Percentiles rank a stretch among this genome's conserved stretches.
Conservation (phyloP, 2,329 filamentous ascomycete species). For the Talaromyces sp. region DNA sequence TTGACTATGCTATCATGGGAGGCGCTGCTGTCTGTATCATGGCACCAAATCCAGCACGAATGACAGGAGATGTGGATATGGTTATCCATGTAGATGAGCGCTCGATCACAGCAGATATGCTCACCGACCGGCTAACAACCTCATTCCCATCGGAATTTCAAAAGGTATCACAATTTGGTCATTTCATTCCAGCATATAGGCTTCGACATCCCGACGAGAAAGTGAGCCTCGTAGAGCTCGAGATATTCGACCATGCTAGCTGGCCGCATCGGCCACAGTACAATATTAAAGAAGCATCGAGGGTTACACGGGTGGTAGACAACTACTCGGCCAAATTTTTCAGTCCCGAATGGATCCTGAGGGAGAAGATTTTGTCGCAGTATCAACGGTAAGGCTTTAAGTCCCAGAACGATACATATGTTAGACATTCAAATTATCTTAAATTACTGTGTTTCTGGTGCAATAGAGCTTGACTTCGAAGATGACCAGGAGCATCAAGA, state of each 20-base stretch:
- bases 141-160: background rate
- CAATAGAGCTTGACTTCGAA: constrained; percentile 22
- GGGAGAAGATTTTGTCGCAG: constrained; percentile 24
- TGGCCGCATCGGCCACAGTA: constrained; percentile 24
- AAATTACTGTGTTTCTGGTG: background rate
- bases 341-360: constrained; percentile 22
- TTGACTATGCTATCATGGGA: background rate
- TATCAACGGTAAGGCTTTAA: constrained; percentile 21
- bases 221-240: background rate
- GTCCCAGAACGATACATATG: constrained; percentile 17
- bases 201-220: background rate
- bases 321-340: constrained; percentile 16
- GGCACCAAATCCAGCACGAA: background rate
- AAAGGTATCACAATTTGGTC: background rate
- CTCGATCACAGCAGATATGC: background rate
- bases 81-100: background rate
- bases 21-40: background rate
- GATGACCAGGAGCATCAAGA: constrained; percentile 15
- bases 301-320: constrained; percentile 13
- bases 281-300: constrained; percentile 12
- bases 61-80: background rate
- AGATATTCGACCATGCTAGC: background rate
- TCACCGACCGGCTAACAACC: background rate
- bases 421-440: constrained; percentile 8
- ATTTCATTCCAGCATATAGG: background rate